Conservation (phyloP, 2,329 filamentous ascomycete species). For the Aspergillus hiratsukae region DNA sequence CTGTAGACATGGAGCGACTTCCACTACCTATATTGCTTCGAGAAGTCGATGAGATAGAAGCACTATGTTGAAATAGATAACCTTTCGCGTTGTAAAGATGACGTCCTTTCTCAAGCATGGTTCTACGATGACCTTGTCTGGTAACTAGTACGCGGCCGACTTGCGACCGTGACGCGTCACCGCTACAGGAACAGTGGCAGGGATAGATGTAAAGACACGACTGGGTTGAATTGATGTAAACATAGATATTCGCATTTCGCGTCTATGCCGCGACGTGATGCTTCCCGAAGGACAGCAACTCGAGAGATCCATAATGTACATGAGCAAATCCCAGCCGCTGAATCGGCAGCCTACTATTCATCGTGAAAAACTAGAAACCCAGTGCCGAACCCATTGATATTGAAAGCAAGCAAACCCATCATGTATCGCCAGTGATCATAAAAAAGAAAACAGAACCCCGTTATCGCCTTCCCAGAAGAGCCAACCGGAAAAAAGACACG, state of each 20-base stretch:
- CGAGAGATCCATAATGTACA: constrained; percentile 33
- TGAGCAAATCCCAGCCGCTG: constrained; percentile 23
- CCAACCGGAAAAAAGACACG: constrained; percentile 29
- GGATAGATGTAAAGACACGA: background rate
- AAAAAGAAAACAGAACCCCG: constrained; percentile 35
- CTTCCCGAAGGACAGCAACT: constrained; percentile 25
- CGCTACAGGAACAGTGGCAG: background rate
- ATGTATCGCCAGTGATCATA: constrained; percentile 42
- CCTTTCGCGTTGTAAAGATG: background rate
- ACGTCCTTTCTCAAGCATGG: background rate
- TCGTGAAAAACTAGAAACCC: constrained; percentile 33
- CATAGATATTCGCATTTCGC: constrained; percentile 28
- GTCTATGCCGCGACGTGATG: constrained; percentile 33
- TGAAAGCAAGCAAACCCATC: constrained; percentile 38
- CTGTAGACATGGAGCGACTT: background rate
- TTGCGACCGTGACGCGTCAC: constrained; percentile 1
- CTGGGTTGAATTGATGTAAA: constrained; percentile 18
- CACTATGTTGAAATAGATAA: background rate
- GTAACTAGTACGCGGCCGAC: background rate
- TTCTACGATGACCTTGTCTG: background rate
- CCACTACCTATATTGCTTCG: background rate
- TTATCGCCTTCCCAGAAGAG: constrained; percentile 39
- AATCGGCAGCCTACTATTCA: constrained; percentile 28
- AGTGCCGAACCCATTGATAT: constrained; percentile 38
- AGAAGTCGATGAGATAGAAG: background rate